These are phyloP conservation scores for Erysimum cheiranthoides DNA, from an alignment of 345 rosid species.

Conservation along the genomic window DNA sequence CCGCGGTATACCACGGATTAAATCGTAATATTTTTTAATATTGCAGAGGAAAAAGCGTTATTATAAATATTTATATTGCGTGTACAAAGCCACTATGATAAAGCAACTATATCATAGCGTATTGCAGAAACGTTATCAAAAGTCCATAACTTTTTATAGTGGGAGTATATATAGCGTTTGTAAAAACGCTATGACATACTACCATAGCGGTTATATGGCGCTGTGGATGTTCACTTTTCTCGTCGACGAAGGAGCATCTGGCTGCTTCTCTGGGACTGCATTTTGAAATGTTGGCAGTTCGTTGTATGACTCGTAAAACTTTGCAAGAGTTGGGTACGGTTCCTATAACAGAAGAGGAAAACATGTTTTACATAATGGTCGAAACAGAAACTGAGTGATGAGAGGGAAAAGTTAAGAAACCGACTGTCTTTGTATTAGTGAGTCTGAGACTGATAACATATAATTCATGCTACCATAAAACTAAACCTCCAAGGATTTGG, in stretches of 20 bases:
- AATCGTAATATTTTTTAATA: too few relatives aligned
- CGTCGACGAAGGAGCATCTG: constrained; percentile 50
- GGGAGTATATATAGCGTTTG: too few relatives aligned
- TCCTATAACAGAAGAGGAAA: constrained; percentile 47
- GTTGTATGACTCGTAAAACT: constrained; percentile 63
- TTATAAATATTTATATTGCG: too few relatives aligned
- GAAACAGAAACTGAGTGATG: constrained; percentile 6
- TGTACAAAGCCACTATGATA: too few relatives aligned
- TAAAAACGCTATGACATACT: too few relatives aligned
- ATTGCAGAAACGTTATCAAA: too few relatives aligned
- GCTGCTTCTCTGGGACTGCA: constrained; percentile 48
- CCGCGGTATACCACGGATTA: too few relatives aligned
- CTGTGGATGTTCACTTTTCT: too few relatives aligned
- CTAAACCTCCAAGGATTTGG: neutral
- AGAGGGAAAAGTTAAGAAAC: neutral
- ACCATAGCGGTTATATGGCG: too few relatives aligned
- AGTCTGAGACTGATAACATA: neutral
- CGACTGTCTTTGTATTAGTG: neutral
- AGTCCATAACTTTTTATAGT: too few relatives aligned
- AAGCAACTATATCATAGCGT: too few relatives aligned
- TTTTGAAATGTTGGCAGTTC: constrained; percentile 54
- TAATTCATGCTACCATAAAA: neutral
- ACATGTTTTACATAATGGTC: neutral
- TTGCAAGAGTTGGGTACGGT: constrained; percentile 61
- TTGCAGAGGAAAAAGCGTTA: too few relatives aligned